A percentile compares a stretch with the other conserved stretches of the same genome.
Evolutionary conservation across 164 flowering plant genomes (phyloP).

Genomic region (Magnolia officinalis): DNA sequence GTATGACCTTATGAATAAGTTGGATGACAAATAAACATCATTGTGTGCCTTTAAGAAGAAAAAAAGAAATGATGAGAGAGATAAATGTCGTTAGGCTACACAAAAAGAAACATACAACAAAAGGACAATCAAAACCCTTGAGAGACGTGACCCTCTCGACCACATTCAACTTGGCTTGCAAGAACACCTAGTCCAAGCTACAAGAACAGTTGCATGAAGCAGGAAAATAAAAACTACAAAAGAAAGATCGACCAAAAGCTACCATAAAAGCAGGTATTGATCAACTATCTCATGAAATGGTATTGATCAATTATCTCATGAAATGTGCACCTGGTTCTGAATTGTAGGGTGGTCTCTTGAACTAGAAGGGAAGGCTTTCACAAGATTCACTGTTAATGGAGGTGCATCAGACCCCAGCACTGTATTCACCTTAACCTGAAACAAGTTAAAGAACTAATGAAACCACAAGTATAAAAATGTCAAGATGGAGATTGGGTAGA

Average conservation of each 20-base stretch:
- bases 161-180: not conserved
- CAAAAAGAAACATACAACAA: no score
- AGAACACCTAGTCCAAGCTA: not conserved
- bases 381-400: constrained; percentile 49
- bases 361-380: constrained; percentile 38
- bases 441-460: constrained; percentile 2
- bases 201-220: not conserved
- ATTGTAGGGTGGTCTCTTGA: constrained; percentile 44
- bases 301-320: not conserved
- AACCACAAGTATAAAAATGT: not conserved
- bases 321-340: constrained; percentile 43
- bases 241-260: not conserved
- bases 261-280: not conserved
- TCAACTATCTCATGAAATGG: not conserved
- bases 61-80: no score
- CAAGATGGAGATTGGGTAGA: no score
- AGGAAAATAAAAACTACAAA: not conserved
- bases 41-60: no score
- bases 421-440: constrained; percentile 56
- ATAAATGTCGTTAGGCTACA: no score
- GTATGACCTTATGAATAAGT: no score
- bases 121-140: no score
- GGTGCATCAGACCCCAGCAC: constrained; percentile 64
- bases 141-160: not conserved
- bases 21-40: no score